These are phyloP conservation scores for Pseudonitzschia delicatissima DNA, from an alignment of 108 stramenopile species.

Conservation along the genomic window DNA sequence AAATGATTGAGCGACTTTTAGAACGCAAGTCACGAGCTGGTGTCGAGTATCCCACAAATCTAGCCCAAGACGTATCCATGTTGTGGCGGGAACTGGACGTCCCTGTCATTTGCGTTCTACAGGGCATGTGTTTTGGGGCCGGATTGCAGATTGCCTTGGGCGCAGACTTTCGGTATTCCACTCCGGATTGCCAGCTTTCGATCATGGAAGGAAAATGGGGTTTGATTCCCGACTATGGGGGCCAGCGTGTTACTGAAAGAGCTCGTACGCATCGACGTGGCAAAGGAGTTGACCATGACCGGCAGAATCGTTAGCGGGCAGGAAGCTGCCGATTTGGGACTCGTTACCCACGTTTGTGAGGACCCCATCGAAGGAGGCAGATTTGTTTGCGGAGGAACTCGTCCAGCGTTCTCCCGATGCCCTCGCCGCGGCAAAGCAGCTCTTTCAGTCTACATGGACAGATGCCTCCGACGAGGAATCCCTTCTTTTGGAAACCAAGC, in stretches of 20 bases:
- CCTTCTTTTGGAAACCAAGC: constrained; percentile 61
- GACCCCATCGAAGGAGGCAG: constrained; percentile 77
- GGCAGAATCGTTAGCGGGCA: constrained; percentile 65
- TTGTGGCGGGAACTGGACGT: constrained; percentile 82
- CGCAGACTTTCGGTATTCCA: constrained; percentile 81
- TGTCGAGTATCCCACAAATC: constrained; percentile 49
- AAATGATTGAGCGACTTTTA: constrained; percentile 40
- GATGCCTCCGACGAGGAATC: constrained; percentile 53
- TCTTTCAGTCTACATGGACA: constrained; percentile 81
- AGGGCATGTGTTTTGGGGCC: constrained; percentile 90
- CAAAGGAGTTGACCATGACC: constrained; percentile 88
- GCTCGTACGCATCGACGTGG: constrained; percentile 71
- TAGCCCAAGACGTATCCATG: constrained; percentile 85
- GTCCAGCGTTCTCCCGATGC: constrained; percentile 81
- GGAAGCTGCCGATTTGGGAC: constrained; percentile 64
- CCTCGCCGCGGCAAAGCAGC: constrained; percentile 67
- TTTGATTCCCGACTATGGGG: constrained; percentile 89
- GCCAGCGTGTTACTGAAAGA: constrained; percentile 72
- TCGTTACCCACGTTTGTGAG: constrained; percentile 77
- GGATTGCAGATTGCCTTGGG: constrained; percentile 90
- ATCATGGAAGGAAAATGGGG: constrained; percentile 94
- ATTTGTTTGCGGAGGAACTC: constrained; percentile 61
- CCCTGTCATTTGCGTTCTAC: constrained; percentile 84
- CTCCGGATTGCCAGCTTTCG: constrained; percentile 71
- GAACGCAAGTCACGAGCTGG: constrained; percentile 27